Conservation (phyloP, 108 stramenopile species). For the Cylindrotheca closterium region DNA sequence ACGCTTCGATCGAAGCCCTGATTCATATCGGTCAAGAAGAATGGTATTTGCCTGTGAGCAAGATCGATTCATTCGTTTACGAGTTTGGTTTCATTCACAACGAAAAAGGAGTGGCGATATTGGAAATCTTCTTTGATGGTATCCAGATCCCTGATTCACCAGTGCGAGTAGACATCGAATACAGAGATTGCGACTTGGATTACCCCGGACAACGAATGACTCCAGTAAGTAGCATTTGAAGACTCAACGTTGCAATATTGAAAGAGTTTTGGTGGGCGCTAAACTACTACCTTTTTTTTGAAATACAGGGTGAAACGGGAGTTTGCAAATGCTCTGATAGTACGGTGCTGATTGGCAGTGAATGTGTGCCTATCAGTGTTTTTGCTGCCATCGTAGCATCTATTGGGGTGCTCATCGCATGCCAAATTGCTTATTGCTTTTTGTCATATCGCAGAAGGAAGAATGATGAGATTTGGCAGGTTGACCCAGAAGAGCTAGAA, state of each 20-base stretch:
- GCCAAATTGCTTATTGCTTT: background rate
- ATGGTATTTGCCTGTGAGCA: background rate
- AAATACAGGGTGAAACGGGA: background rate
- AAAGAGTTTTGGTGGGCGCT: no score
- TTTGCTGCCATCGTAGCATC: background rate
- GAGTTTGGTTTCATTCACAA: constrained; percentile 15
- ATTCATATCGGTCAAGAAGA: constrained; percentile 1
- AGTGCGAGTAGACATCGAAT: constrained; percentile 26
- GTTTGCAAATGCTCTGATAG: constrained; percentile 12
- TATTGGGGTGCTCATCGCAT: background rate
- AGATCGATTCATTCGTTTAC: background rate
- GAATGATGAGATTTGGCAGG: constrained; percentile 46
- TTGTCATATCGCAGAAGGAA: constrained; percentile 20
- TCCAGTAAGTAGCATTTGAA: background rate
- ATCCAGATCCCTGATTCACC: constrained; percentile 33
- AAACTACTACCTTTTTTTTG: no score
- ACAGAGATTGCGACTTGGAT: background rate
- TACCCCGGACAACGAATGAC: background rate
- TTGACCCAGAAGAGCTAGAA: constrained; percentile 34
- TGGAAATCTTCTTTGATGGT: constrained; percentile 29
- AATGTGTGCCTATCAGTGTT: background rate
- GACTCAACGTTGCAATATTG: no score
- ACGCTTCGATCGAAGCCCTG: background rate
- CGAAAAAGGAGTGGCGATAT: constrained; percentile 9
- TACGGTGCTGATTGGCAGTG: constrained; percentile 7